Percentiles rank a stretch among this genome's conserved stretches.
These are phyloP conservation scores for Lasiodiplodia sp. DNA, from an alignment of 2,329 filamentous ascomycete genomes.

Conservation along the genomic window DNA sequence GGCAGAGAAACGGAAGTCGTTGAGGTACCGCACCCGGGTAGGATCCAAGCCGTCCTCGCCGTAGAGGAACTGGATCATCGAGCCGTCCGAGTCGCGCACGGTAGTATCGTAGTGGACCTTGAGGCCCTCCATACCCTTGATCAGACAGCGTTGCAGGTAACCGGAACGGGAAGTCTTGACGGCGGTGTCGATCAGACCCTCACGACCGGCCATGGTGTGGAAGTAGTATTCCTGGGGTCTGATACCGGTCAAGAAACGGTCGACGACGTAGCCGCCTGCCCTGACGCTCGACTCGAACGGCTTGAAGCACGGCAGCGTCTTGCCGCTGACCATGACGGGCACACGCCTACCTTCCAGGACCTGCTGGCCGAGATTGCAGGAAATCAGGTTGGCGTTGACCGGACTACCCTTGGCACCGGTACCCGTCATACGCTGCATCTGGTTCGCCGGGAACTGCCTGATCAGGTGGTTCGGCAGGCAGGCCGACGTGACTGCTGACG, in stretches of 20 bases:
- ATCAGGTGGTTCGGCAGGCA: slow-evolving; percentile 84
- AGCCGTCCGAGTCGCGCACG: slow-evolving; percentile 92
- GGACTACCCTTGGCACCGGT: slow-evolving; percentile 92
- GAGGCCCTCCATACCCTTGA: slow-evolving; percentile 98
- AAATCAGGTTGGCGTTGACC: slow-evolving; percentile 97
- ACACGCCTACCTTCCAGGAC: slow-evolving; percentile 94
- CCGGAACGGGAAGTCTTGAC: slow-evolving; percentile 98
- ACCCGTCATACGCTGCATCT: slow-evolving; percentile 99
- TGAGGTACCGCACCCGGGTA: slow-evolving; percentile 90
- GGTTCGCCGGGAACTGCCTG: slow-evolving; percentile 94
- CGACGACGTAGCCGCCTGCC: slow-evolving; percentile 91
- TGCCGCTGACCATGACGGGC: slow-evolving; percentile 96
- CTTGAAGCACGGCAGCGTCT: slow-evolving; percentile 91
- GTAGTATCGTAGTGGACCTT: slow-evolving; percentile 92
- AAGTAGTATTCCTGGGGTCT: slow-evolving; percentile 98
- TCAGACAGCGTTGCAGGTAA: slow-evolving; percentile 94
- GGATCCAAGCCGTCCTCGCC: slow-evolving; percentile 96
- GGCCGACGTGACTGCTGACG: slow-evolving; percentile 76
- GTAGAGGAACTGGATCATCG: slow-evolving; percentile 92
- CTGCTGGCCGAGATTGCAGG: slow-evolving; percentile 95
- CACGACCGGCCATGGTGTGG: slow-evolving; percentile 98
- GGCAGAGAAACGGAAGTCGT: slow-evolving; percentile 87
- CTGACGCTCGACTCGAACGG: slow-evolving; percentile 88
- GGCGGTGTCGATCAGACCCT: slow-evolving; percentile 97
- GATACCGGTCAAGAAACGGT: slow-evolving; percentile 97